Conservation (phyloP, 176 grass and related monocot species). For the Pontederia paniculata region DNA sequence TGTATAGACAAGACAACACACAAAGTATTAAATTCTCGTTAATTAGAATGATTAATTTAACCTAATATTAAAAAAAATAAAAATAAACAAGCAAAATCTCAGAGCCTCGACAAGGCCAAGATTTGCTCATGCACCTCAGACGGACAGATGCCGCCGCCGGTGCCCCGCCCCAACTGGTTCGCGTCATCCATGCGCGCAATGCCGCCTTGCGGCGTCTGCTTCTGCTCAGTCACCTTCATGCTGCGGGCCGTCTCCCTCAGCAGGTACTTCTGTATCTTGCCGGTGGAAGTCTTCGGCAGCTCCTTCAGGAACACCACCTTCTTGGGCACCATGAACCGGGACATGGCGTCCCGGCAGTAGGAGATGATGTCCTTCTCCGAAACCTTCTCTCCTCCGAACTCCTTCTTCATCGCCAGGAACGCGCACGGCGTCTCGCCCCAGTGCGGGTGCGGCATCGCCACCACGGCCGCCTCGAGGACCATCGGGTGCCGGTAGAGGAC, state of each 20-base stretch:
- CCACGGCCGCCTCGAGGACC: slow-evolving; percentile 44
- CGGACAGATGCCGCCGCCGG: too few relatives aligned
- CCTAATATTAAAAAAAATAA: too few relatives aligned
- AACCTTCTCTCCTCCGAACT: background rate
- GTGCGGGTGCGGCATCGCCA: slow-evolving; percentile 44
- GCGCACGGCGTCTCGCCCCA: slow-evolving; percentile 16
- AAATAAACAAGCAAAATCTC: too few relatives aligned
- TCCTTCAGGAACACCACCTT: slow-evolving; percentile 37
- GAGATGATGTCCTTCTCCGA: slow-evolving; percentile 32
- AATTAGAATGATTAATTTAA: too few relatives aligned
- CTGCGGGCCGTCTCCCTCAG: slow-evolving; percentile 25
- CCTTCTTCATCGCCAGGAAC: slow-evolving; percentile 18
- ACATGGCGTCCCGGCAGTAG: slow-evolving; percentile 36
- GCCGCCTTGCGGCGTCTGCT: background rate
- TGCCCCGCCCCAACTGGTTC: too few relatives aligned
- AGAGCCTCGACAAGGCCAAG: too few relatives aligned
- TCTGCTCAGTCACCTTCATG: too few relatives aligned
- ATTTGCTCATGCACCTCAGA: too few relatives aligned
- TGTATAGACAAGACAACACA: too few relatives aligned
- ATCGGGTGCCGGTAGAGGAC: slow-evolving; percentile 34
- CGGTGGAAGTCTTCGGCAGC: slow-evolving; percentile 36
- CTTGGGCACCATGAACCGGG: slow-evolving; percentile 56
- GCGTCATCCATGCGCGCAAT: too few relatives aligned
- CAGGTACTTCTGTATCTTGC: slow-evolving; percentile 53
- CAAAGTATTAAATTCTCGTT: too few relatives aligned